Conservation (phyloP, 495 filamentous ascomycete species). For the Collariella sp. region DNA sequence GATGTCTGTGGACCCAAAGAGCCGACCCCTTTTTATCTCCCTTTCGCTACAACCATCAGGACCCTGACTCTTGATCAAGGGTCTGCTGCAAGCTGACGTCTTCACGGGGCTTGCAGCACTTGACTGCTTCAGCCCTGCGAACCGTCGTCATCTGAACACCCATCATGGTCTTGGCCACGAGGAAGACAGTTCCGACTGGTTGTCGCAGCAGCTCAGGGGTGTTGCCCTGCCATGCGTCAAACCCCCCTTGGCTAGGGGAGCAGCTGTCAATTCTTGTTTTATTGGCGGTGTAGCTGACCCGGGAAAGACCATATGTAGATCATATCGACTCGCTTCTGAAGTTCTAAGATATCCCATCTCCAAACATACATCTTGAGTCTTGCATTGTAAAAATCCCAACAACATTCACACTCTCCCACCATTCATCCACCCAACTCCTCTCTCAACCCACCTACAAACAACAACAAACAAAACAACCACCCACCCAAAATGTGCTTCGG, state of each 20-base stretch:
- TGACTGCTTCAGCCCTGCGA: background rate
- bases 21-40: background rate
- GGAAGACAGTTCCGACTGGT: no score
- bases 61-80: no score
- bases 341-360: no score
- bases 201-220: no score
- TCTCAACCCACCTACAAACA: background rate
- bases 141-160: background rate
- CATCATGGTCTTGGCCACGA: no score
- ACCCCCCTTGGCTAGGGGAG: background rate
- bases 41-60: background rate
- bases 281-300: background rate
- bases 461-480: background rate
- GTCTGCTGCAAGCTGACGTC: conserved; percentile 1
- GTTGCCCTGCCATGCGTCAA: background rate
- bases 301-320: no score
- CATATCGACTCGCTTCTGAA: no score
- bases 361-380: no score
- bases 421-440: background rate
- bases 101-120: background rate
- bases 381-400: no score
- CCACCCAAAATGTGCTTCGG: conserved; percentile 37
- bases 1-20: no score
- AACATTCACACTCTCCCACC: no score
- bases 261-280: background rate